A percentile compares a stretch with the other conserved stretches of the same genome.
phyloP scores from a whole-genome alignment of 1,284 basidiomycete genomes.

The Omphalotus olearius region DNA sequence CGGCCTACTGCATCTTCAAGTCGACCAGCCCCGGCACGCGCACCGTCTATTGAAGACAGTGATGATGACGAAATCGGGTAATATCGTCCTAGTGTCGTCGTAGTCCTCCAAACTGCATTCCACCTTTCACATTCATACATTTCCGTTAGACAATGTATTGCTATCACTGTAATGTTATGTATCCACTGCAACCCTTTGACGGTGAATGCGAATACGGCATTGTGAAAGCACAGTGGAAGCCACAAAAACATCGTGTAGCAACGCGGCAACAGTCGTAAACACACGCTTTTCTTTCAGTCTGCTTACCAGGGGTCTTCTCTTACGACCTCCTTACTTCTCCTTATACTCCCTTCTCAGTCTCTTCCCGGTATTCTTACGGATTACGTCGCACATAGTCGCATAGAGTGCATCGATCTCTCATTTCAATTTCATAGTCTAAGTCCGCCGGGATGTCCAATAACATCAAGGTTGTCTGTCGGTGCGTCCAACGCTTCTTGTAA shows the following conservation, averaged over 20 bases:
- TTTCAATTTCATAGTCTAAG: conserved; percentile 12
- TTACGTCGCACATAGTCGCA: conserved; percentile 3
- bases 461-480: conserved; percentile 96
- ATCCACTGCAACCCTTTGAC: not conserved
- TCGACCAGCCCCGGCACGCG: conserved; percentile 37
- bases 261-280: conserved; percentile 3
- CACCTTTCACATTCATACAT: not conserved
- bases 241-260: not conserved
- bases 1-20: conserved; percentile 59
- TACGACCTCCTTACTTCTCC: conserved; percentile 9
- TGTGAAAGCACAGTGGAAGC: not conserved
- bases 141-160: conserved; percentile 6
- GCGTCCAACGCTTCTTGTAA: conserved; percentile 23
- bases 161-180: not conserved
- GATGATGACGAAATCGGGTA: conserved; percentile 35
- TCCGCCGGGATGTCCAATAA: conserved; percentile 63
- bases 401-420: conserved; percentile 4
- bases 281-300: conserved; percentile 2
- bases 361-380: conserved; percentile 2
- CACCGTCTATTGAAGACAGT: conserved; percentile 33
- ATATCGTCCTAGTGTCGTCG: too few relatives aligned
- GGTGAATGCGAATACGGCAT: not conserved
- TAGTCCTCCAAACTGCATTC: not conserved
- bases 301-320: not conserved
- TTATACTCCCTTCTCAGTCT: conserved; percentile 1